Evolutionary conservation across 257 asterid genomes (phyloP).

Genomic region (Nyctanthes arbortristis): DNA sequence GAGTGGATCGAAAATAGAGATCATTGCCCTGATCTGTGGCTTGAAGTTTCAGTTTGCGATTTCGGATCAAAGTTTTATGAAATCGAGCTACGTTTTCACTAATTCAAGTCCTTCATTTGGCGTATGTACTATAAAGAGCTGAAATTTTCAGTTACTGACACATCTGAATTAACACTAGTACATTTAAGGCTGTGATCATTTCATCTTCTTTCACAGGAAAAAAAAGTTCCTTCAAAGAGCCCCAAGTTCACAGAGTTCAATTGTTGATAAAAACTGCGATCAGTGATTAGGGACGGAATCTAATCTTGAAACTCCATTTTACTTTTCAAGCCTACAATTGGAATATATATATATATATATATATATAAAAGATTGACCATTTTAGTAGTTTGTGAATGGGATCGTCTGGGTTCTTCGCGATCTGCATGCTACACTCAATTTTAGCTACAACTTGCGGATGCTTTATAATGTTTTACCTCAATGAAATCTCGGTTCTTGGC

Average conservation of each 20-base stretch:
- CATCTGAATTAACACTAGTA: no score
- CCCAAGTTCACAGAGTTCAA: no score
- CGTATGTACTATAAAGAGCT: neutral
- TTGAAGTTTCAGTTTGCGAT: constrained; percentile 25
- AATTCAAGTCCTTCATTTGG: neutral
- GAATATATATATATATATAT: neutral
- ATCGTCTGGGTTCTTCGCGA: constrained; percentile 47
- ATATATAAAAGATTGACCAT: neutral
- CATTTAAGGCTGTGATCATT: no score
- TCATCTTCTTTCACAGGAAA: no score
- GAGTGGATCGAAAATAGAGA: neutral
- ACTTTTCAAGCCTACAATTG: neutral
- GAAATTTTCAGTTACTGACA: neutral
- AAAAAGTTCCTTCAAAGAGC: no score
- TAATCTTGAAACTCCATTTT: no score
- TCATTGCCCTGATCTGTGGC: constrained; percentile 13
- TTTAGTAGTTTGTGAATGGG: constrained; percentile 33
- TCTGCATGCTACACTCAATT: constrained; percentile 55
- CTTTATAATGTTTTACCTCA: constrained; percentile 59
- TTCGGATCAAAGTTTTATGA: constrained; percentile 13
- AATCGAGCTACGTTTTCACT: constrained; percentile 1
- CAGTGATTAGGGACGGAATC: no score
- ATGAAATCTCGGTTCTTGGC: constrained; percentile 55
- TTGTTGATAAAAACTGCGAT: no score
- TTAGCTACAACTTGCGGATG: constrained; percentile 46